Percentiles rank a stretch among this genome's conserved stretches.
Evolutionary conservation across 1,284 basidiomycete species (phyloP).

Genomic region (Meripilus lineatus): DNA sequence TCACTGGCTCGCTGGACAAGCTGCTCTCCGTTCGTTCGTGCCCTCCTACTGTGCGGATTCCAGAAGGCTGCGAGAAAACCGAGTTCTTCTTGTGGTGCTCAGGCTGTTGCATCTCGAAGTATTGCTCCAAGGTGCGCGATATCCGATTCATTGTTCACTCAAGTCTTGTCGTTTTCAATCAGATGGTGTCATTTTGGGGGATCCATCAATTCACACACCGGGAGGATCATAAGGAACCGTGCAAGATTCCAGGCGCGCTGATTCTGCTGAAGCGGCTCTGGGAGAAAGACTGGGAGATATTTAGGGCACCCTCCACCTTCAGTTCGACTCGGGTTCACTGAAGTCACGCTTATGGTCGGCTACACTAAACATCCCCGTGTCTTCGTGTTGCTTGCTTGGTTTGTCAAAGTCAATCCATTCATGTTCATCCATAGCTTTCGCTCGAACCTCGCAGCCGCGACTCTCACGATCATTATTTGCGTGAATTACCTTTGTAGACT

Average conservation of each 20-base stretch:
- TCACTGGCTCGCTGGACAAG: neutral
- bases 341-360: too few species aligned
- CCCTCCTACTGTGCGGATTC: neutral
- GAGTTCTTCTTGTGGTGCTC: neutral
- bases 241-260: neutral
- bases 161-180: too few species aligned
- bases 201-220: neutral
- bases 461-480: too few species aligned
- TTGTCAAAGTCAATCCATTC: too few species aligned
- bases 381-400: too few species aligned
- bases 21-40: neutral
- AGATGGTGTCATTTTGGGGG: neutral
- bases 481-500: too few species aligned
- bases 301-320: too few species aligned
- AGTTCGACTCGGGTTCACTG: too few species aligned
- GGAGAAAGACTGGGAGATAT: neutral
- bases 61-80: neutral
- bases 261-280: neutral
- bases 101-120: neutral
- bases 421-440: too few species aligned
- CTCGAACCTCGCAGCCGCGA: too few species aligned
- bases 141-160: neutral
- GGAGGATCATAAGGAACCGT: neutral
- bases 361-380: too few species aligned
- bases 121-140: neutral